phyloP scores from a whole-genome alignment of 805 yeast species.

The Lipomyces kockii region DNA sequence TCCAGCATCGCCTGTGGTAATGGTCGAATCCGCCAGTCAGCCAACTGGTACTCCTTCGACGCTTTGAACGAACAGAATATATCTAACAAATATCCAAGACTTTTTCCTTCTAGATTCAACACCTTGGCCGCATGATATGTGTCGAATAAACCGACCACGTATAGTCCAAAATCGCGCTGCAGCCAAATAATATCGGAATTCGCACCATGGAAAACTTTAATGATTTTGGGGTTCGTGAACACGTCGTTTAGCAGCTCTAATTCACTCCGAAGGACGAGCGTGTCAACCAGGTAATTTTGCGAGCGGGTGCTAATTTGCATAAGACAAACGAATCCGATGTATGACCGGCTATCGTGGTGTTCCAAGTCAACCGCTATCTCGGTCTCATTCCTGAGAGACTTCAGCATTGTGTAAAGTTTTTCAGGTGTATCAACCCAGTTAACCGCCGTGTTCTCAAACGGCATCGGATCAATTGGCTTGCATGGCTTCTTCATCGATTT shows the following conservation, averaged over 20 bases:
- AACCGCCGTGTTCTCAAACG: slow-evolving; percentile 64
- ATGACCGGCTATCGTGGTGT: slow-evolving; percentile 91
- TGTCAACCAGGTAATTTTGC: slow-evolving; percentile 87
- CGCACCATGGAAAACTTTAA: slow-evolving; percentile 95
- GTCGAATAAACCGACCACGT: slow-evolving; percentile 87
- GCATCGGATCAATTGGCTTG: slow-evolving; percentile 58
- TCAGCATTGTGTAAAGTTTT: slow-evolving; percentile 58
- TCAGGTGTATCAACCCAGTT: slow-evolving; percentile 72
- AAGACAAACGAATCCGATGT: slow-evolving; percentile 85
- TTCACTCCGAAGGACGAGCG: slow-evolving; percentile 76
- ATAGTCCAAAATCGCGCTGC: slow-evolving; percentile 91
- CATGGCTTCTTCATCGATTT: slow-evolving; percentile 52
- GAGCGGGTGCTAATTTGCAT: slow-evolving; percentile 88
- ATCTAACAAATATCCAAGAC: slow-evolving; percentile 84
- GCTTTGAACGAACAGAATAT: slow-evolving; percentile 81
- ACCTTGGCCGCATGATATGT: slow-evolving; percentile 87
- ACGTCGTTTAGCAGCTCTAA: slow-evolving; percentile 68
- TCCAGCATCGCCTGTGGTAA: slow-evolving; percentile 71
- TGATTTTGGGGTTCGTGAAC: slow-evolving; percentile 77
- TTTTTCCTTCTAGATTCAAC: slow-evolving; percentile 78
- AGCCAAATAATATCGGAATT: slow-evolving; percentile 96
- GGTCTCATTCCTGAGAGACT: slow-evolving; percentile 53
- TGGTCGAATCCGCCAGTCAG: slow-evolving; percentile 96
- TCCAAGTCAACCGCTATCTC: slow-evolving; percentile 94
- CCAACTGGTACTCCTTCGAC: slow-evolving; percentile 90